Base-by-base conservation (phyloP, 31 red algal genomes). In the Odonthalia washingtoniensis region DNA sequence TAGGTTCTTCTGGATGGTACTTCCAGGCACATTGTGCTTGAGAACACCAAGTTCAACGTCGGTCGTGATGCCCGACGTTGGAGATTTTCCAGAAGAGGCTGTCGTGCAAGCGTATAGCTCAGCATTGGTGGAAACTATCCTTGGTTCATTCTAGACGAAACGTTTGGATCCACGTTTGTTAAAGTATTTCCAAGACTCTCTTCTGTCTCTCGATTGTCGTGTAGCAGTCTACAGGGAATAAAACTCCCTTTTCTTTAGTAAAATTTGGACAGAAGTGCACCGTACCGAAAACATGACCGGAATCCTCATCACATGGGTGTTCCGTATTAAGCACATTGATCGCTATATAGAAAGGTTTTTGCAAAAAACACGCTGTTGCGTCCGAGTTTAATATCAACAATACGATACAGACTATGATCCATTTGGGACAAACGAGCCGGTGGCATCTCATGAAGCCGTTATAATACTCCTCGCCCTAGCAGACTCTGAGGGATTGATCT, bases 361-460 rank as follows among this genome's bases (percentile, higher is more conserved):
- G 9, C 27, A 81, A 6, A 81, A 81, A 45, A 52, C 78, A 36
- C 21, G 52, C 12, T 77, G 17, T 44, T 77, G 74, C 38, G 40
- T 77, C 5, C 34, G 41, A 44, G 74, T 16, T 28, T 21, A 66
- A 18, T 39, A n/a, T 27, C 46, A 66, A 65, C 57, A n/a, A 12
- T n/a, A 32, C 21, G 18, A 65, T n/a, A 31, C 67, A n/a, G 45
- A 66, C 24, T 81, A 52, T 34, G 45, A 81, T 45, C 78, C 52
- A 62, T n/a, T 30, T 24, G 9, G 0, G 14, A 0, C 45, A 28
- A 18, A 66, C 67, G 78, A 49, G n/a, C 78, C 78, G 67, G 18
- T 81, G 24, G 78, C 78, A 64, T 81, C 78, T 34, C 0, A 81
- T 32, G 66, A 70, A 27, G 66, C 66, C n/a, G 34, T 70, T 12